Percentiles rank a stretch among this genome's conserved stretches.
These are phyloP conservation scores for Pistacia vera DNA, from an alignment of 345 rosid species.

Conservation along the genomic window DNA sequence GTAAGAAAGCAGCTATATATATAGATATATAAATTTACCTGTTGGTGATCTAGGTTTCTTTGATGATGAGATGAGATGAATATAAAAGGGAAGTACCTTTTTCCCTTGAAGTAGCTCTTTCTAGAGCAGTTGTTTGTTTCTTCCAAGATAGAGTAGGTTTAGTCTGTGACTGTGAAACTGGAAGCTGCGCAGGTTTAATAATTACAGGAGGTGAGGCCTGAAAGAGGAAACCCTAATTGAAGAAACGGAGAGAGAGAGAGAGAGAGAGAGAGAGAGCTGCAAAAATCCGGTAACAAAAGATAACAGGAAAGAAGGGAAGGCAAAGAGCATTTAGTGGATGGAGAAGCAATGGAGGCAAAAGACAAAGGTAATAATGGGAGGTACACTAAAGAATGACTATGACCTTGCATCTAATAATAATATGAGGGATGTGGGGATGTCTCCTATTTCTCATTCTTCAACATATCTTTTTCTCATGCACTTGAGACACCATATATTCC, in stretches of 20 bases:
- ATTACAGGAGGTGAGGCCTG: constrained; percentile 14
- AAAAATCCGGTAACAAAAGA: constrained; percentile 26
- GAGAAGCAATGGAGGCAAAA: constrained; percentile 65
- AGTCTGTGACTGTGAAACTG: constrained; percentile 19
- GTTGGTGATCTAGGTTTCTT: constrained; percentile 39
- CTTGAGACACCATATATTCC: constrained; percentile 40
- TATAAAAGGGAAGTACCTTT: constrained; percentile 35
- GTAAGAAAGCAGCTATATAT: constrained; percentile 12
- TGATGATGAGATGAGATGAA: constrained; percentile 32
- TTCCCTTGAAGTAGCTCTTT: constrained; percentile 27
- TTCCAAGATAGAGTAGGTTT: constrained; percentile 33
- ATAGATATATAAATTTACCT: constrained; percentile 28
- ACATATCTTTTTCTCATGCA: constrained; percentile 38
- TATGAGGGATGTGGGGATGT: constrained; percentile 55
- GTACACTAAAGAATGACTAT: constrained; percentile 71
- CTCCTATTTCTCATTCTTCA: constrained; percentile 44
- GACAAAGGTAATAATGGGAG: constrained; percentile 72
- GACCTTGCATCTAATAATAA: constrained; percentile 80
- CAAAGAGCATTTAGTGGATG: constrained; percentile 53
- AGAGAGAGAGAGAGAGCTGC: constrained; percentile 5
- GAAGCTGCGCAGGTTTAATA: constrained; percentile 19
- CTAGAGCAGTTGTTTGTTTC: constrained; percentile 32
- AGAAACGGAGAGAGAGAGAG: constrained; percentile 9
- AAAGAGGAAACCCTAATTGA: constrained; percentile 50
- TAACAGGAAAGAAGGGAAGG: constrained; percentile 29